phyloP scores from a whole-genome alignment of 768 basidiomycete species.

The Auriculariales sp. region DNA sequence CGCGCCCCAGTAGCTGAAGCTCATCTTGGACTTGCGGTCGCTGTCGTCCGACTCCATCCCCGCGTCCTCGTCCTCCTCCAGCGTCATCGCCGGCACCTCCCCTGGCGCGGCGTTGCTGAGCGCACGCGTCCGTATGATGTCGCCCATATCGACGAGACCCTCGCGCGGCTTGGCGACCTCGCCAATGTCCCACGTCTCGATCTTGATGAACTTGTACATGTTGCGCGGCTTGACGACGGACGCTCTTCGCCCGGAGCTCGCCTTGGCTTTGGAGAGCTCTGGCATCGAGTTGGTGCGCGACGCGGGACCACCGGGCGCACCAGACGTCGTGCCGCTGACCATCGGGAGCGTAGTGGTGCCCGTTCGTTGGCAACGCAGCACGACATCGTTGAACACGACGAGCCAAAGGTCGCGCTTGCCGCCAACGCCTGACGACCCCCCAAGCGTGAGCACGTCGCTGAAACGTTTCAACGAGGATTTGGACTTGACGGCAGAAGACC shows the following conservation, averaged over 20 bases:
- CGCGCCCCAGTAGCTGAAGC: constrained; percentile 87
- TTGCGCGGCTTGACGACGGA: constrained; percentile 76
- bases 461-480: constrained; percentile 82
- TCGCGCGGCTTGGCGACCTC: constrained; percentile 60
- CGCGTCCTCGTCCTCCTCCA: constrained; percentile 36
- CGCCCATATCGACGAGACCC: constrained; percentile 81
- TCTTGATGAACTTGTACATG: constrained; percentile 88
- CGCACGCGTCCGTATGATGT: constrained; percentile 45
- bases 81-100: constrained; percentile 50
- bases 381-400: constrained; percentile 91
- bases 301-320: constrained; percentile 17
- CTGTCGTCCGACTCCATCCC: constrained; percentile 65
- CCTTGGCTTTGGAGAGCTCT: constrained; percentile 74
- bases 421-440: constrained; percentile 29
- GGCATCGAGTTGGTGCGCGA: constrained; percentile 64
- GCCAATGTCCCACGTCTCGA: constrained; percentile 78
- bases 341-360: constrained; percentile 79
- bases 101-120: constrained; percentile 35
- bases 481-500: constrained; percentile 48
- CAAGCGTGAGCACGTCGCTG: constrained; percentile 67
- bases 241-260: constrained; percentile 62
- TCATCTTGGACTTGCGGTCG: constrained; percentile 85
- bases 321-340: constrained; percentile 33
- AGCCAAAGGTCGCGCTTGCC: constrained; percentile 86
- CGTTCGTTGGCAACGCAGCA: constrained; percentile 77